Conservation (phyloP, 2,329 filamentous ascomycete genomes). For the Acephala macrosclerotiorum region DNA sequence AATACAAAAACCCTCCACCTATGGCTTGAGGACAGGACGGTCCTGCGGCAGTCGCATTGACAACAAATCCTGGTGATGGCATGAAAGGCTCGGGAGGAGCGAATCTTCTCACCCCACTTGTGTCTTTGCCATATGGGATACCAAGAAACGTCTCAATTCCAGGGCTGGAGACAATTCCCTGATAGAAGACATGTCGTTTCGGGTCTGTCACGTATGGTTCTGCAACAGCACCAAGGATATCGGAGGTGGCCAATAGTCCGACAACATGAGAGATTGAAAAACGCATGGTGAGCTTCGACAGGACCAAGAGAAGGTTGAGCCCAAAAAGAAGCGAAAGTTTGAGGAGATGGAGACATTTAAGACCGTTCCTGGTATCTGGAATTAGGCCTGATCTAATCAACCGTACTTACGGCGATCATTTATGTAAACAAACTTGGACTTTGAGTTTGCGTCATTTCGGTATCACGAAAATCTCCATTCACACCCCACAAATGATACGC, state of each 20-base stretch:
- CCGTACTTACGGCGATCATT: background rate
- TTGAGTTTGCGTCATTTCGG: no score
- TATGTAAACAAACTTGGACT: no score
- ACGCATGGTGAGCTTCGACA: background rate
- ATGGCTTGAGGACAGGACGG: constrained; percentile 54
- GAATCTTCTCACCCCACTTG: constrained; percentile 53
- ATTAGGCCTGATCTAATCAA: background rate
- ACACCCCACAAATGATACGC: background rate
- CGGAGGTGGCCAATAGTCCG: background rate
- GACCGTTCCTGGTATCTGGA: background rate
- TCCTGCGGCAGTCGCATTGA: constrained; percentile 51
- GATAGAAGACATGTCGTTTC: constrained; percentile 47
- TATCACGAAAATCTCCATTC: no score
- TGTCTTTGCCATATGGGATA: constrained; percentile 57
- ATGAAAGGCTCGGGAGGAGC: constrained; percentile 50
- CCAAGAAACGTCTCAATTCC: constrained; percentile 55
- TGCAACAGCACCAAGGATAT: background rate
- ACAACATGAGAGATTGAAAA: background rate
- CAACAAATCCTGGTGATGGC: constrained; percentile 43
- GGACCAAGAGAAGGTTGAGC: background rate
- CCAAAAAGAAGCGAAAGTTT: background rate
- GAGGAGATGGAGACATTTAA: background rate
- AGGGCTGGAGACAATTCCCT: constrained; percentile 50
- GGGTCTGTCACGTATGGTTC: constrained; percentile 34
- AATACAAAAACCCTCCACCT: constrained; percentile 43